These are phyloP conservation scores for Zea luxurians DNA, from an alignment of 176 grass and related monocot species.

Conservation along the genomic window DNA sequence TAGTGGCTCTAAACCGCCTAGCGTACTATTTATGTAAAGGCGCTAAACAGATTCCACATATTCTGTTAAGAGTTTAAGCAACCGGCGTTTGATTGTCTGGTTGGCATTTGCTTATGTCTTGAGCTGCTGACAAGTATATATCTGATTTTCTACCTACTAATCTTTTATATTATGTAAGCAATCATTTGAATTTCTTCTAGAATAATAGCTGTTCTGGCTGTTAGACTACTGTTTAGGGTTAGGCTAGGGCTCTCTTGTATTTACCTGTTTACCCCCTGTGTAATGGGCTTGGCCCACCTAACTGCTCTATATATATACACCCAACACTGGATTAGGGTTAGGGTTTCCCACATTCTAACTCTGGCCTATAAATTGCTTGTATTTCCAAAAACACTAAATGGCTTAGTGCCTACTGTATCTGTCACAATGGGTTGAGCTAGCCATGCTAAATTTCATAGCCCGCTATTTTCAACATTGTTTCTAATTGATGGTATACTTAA, in stretches of 20 bases:
- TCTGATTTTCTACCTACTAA: background rate
- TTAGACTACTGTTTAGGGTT: no score
- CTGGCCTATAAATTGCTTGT: background rate
- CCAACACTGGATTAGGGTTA: no score
- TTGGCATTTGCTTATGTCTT: background rate
- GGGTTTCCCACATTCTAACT: background rate
- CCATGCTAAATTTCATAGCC: background rate
- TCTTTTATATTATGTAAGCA: background rate
- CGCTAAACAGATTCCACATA: background rate
- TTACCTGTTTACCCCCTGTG: no score
- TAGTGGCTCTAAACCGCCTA: background rate
- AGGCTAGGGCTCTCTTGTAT: no score
- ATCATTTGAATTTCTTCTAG: background rate
- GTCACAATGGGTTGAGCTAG: background rate
- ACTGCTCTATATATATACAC: no score
- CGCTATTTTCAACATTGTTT: background rate
- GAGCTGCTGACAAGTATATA: background rate
- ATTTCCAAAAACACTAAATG: background rate
- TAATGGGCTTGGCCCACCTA: no score
- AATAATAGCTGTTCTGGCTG: background rate
- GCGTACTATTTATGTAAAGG: background rate
- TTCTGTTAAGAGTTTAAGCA: background rate
- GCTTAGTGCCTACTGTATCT: background rate
- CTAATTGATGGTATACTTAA: conserved; percentile 24
- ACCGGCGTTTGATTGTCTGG: background rate